Conservation (phyloP, 2,329 filamentous ascomycete genomes). For the Plenodomus biglobosus region DNA sequence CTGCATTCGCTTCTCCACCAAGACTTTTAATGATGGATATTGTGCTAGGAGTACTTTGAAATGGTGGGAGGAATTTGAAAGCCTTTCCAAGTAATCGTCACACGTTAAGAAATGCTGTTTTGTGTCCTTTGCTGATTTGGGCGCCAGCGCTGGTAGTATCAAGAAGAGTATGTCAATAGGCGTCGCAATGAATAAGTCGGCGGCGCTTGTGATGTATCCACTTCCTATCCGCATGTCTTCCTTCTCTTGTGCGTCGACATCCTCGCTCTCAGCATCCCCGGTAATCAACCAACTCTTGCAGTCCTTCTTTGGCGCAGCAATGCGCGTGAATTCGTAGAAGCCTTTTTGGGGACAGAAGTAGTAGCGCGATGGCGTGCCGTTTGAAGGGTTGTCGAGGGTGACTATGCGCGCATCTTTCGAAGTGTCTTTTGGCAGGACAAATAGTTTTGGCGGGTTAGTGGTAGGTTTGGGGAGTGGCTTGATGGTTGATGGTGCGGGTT, state of each 20-base stretch:
- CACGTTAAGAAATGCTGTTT: slow-evolving; percentile 68
- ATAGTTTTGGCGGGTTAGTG: slow-evolving; percentile 53
- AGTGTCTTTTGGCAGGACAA: slow-evolving; percentile 58
- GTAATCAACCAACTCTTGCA: slow-evolving; percentile 59
- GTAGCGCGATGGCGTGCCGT: slow-evolving; percentile 53
- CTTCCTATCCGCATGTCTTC: slow-evolving; percentile 18
- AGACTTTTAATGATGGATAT: slow-evolving; percentile 42
- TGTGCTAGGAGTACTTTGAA: slow-evolving; percentile 58
- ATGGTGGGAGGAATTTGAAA: slow-evolving; percentile 59
- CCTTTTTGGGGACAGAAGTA: slow-evolving; percentile 61
- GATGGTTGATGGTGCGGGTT: slow-evolving; percentile 19
- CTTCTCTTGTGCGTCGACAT: slow-evolving; percentile 6
- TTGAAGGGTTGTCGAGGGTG: slow-evolving; percentile 58
- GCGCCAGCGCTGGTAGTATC: slow-evolving; percentile 69
- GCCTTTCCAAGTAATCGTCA: slow-evolving; percentile 71
- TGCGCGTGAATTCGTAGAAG: slow-evolving; percentile 62
- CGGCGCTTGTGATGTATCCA: slow-evolving; percentile 64
- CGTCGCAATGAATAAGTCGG: slow-evolving; percentile 82
- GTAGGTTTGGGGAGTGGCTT: slow-evolving; percentile 42
- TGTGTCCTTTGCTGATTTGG: slow-evolving; percentile 49
- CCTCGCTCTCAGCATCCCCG: slow-evolving; percentile 10
- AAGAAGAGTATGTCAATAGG: slow-evolving; percentile 83
- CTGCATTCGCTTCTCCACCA: slow-evolving; percentile 67
- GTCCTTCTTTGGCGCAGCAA: slow-evolving; percentile 54
- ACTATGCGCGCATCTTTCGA: slow-evolving; percentile 58